Conservation (phyloP, 2,329 filamentous ascomycete genomes). For the Fusarium robinianum region DNA sequence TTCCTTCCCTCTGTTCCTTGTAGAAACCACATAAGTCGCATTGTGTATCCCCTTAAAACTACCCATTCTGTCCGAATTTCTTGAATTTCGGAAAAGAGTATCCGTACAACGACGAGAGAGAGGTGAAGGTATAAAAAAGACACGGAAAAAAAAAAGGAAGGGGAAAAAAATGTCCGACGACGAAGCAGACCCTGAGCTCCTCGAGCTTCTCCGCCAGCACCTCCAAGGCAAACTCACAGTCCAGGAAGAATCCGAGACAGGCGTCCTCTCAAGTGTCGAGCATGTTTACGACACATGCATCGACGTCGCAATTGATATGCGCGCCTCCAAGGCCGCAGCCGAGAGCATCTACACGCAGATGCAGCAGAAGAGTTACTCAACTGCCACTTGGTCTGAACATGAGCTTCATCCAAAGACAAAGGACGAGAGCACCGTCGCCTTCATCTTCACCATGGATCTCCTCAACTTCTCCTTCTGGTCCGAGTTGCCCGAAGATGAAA, state of each 20-base stretch:
- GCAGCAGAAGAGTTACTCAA: slow-evolving; percentile 81
- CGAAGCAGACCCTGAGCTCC: slow-evolving; percentile 84
- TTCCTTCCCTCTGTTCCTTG: no score
- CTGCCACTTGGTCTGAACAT: slow-evolving; percentile 83
- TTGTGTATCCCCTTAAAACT: no score
- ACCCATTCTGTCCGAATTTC: no score
- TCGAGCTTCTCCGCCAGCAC: slow-evolving; percentile 83
- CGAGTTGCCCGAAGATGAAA: slow-evolving; percentile 66
- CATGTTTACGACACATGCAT: slow-evolving; percentile 91
- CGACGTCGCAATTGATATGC: slow-evolving; percentile 87
- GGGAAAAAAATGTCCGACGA: slow-evolving; percentile 76
- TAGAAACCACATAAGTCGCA: no score
- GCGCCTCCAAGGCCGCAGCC: slow-evolving; percentile 80
- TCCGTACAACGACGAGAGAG: no score
- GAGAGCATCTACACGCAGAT: slow-evolving; percentile 79
- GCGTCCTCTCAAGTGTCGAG: slow-evolving; percentile 80
- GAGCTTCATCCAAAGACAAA: slow-evolving; percentile 86
- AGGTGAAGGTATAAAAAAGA: no score
- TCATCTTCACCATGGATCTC: slow-evolving; percentile 97
- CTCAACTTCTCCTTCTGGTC: slow-evolving; percentile 99
- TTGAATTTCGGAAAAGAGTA: background rate
- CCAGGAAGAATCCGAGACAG: slow-evolving; percentile 70
- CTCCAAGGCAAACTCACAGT: slow-evolving; percentile 63
- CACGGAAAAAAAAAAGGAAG: no score
- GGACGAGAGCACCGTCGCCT: slow-evolving; percentile 79